Evolutionary conservation across 1,139 yeast genomes (phyloP).

Genomic region (Nakaseomyces sp.): DNA sequence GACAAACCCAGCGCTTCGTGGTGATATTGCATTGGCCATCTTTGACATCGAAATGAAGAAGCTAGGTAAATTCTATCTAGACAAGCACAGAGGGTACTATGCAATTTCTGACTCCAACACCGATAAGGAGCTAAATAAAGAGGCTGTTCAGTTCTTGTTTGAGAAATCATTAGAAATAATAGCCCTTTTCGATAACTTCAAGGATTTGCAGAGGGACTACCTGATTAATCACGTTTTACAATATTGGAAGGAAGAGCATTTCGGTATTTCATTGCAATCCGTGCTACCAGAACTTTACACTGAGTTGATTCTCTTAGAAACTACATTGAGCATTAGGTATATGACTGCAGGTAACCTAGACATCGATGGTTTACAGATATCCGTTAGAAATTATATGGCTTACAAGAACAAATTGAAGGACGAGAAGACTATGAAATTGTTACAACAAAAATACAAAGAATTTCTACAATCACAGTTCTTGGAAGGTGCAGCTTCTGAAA

Average conservation of each 20-base stretch:
- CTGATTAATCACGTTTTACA: conserved; percentile 56
- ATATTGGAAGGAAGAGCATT: conserved; percentile 36
- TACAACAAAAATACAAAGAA: conserved; percentile 41
- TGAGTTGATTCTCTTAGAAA: conserved; percentile 45
- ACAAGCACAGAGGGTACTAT: conserved; percentile 30
- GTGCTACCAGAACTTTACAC: conserved; percentile 26
- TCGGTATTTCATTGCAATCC: conserved; percentile 14
- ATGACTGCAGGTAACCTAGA: conserved; percentile 25
- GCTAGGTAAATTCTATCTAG: conserved; percentile 29
- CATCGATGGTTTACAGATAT: conserved; percentile 53
- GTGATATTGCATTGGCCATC: conserved; percentile 78
- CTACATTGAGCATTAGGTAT: conserved; percentile 61
- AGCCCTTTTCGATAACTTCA: conserved; percentile 54
- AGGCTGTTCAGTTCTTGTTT: conserved; percentile 33
- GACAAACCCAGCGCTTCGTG: conserved; percentile 81
- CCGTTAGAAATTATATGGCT: conserved; percentile 65
- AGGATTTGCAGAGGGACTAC: conserved; percentile 59
- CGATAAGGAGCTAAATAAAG: conserved; percentile 23
- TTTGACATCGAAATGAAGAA: conserved; percentile 64
- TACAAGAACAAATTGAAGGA: conserved; percentile 40
- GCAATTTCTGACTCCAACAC: conserved; percentile 20
- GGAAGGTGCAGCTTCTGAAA: conserved; percentile 18
- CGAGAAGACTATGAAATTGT: conserved; percentile 31
- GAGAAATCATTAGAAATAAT: conserved; percentile 43
- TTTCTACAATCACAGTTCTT: conserved; percentile 34